These are phyloP conservation scores for Pseudotulostoma volvatum DNA, from an alignment of 495 filamentous ascomycete species.

Conservation along the genomic window DNA sequence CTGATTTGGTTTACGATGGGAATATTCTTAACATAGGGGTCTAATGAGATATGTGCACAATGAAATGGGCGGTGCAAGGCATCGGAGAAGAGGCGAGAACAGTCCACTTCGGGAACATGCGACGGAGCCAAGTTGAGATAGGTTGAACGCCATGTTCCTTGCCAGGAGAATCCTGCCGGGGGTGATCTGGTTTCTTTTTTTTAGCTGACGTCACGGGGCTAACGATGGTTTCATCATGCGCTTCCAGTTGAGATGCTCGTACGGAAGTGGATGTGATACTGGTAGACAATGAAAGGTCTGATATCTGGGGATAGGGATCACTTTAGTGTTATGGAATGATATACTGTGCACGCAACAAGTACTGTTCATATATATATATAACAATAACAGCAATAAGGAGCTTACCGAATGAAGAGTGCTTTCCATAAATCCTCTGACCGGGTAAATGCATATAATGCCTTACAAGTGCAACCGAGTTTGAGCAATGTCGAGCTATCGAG, in stretches of 20 bases:
- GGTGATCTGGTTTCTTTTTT: conserved; percentile 15
- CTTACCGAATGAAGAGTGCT: conserved; percentile 70
- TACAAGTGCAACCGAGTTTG: conserved; percentile 65
- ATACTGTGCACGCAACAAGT: no score
- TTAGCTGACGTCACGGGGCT: background rate
- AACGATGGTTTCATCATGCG: no score
- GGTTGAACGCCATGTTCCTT: conserved; percentile 74
- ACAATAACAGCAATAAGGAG: conserved; percentile 1
- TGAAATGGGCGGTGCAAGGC: conserved; percentile 80
- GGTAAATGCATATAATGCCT: conserved; percentile 75
- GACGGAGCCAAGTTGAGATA: conserved; percentile 45
- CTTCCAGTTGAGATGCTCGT: no score
- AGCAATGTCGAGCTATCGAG: conserved; percentile 48
- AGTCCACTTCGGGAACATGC: conserved; percentile 37
- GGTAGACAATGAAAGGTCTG: no score
- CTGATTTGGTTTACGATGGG: conserved; percentile 56
- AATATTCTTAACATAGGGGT: conserved; percentile 52
- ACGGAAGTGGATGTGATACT: no score
- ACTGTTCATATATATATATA: background rate
- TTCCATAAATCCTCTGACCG: conserved; percentile 86
- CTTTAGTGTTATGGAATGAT: no score
- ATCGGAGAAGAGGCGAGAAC: conserved; percentile 78
- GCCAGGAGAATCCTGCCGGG: conserved; percentile 48
- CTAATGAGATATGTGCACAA: conserved; percentile 59
- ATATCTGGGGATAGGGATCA: no score